These are phyloP conservation scores for Telopea speciosissima DNA, from an alignment of 177 flowering plant species.

Conservation along the genomic window DNA sequence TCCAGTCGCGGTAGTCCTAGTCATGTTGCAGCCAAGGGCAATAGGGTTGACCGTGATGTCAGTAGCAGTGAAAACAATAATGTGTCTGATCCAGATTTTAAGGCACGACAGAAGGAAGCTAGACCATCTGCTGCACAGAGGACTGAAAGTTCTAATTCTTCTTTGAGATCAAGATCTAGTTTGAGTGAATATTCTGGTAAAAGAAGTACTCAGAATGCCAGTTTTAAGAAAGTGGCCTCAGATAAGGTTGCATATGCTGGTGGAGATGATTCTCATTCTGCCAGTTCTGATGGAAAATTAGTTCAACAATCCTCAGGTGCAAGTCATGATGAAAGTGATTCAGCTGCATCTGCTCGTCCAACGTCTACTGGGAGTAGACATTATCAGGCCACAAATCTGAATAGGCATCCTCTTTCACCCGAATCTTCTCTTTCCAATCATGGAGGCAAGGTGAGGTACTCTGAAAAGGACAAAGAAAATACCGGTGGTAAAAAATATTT, in stretches of 20 bases:
- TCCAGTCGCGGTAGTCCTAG: slow-evolving; percentile 4
- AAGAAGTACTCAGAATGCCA: background rate
- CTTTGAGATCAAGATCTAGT: slow-evolving; percentile 7
- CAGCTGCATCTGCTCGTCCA: background rate
- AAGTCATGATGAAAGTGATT: slow-evolving; percentile 1
- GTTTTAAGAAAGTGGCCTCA: background rate
- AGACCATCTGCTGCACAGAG: background rate
- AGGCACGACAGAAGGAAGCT: background rate
- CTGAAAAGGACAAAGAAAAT: background rate
- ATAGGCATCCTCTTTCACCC: background rate
- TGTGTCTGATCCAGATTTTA: slow-evolving; percentile 1
- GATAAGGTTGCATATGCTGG: slow-evolving; percentile 1
- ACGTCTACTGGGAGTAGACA: background rate
- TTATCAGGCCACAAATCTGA: background rate
- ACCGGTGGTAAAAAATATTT: background rate
- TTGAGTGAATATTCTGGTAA: slow-evolving; percentile 9
- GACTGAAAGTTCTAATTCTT: slow-evolving; percentile 10
- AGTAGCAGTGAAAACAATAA: slow-evolving; percentile 1
- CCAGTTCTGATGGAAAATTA: slow-evolving; percentile 9
- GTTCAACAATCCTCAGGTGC: background rate
- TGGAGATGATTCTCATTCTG: background rate
- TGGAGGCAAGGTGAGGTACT: background rate
- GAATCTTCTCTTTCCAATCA: slow-evolving; percentile 4
- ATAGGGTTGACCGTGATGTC: background rate
- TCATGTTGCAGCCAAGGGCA: background rate